These are phyloP conservation scores for Mycena epipterygia DNA, from an alignment of 768 basidiomycete genomes.

Conservation along the genomic window DNA sequence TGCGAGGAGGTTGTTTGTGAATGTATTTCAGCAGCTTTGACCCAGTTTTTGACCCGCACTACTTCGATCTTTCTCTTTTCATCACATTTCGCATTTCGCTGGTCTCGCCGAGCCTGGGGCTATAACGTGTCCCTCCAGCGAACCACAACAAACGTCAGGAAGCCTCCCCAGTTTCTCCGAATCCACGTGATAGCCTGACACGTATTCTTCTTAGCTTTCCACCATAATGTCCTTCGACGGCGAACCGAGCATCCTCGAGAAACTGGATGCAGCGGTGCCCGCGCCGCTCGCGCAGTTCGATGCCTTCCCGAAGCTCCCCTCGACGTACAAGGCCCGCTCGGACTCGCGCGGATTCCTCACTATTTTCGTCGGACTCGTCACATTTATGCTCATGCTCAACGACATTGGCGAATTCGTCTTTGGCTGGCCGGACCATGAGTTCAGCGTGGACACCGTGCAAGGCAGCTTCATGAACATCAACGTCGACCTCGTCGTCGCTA, in stretches of 20 bases:
- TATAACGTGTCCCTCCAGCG: not conserved
- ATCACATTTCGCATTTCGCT: not conserved
- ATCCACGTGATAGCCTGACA: conserved; percentile 33
- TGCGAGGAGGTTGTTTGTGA: too few species aligned
- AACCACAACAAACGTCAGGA: not conserved
- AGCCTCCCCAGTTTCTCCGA: conserved; percentile 14
- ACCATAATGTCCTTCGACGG: conserved; percentile 38
- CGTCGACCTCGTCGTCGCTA: conserved; percentile 92
- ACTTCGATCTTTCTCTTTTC: not conserved
- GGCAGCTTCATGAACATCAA: conserved; percentile 84
- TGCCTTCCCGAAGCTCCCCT: conserved; percentile 89
- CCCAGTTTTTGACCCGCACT: not conserved
- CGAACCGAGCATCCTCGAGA: conserved; percentile 64
- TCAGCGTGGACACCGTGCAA: conserved; percentile 82
- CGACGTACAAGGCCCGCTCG: conserved; percentile 85
- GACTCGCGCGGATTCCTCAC: conserved; percentile 88
- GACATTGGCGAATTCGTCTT: conserved; percentile 93
- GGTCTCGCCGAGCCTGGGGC: conserved; percentile 14
- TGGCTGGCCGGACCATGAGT: conserved; percentile 93
- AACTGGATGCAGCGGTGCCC: conserved; percentile 75
- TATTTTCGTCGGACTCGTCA: conserved; percentile 73
- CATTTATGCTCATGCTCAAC: conserved; percentile 84
- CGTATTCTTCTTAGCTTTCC: conserved; percentile 19
- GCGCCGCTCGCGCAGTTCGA: conserved; percentile 81
- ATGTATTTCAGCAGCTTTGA: too few species aligned